Evolutionary conservation across 2,329 filamentous ascomycete species (phyloP), one percentile per base, ranked within the genome.

Genomic region (Aspergillus hortae): DNA sequence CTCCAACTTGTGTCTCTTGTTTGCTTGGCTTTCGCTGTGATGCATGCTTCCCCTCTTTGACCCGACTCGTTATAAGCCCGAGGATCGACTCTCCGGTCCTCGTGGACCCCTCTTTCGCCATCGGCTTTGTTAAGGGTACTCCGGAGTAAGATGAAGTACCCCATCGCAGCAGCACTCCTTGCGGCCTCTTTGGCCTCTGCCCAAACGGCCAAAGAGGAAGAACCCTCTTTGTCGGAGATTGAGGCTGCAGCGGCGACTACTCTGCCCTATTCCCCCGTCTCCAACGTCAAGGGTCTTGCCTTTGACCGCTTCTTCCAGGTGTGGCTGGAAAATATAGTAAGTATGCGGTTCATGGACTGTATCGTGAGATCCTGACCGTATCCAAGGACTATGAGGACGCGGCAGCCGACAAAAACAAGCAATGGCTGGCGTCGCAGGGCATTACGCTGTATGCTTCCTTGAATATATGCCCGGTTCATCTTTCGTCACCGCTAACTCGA

Each of bases 301-400:
- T 92, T 92, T 66, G 81, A 91, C 67, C 83, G 87, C 19, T 81
- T 89, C 56, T 83, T 83, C 49, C 80, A 85, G 53, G 84, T 92
- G 69, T 92, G 86, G 85, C 80, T 90, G 35, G 89, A 92, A 74
- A 92, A 92, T 66, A 88, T 86, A 40, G 80, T 70, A 53, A 51
- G 86, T 59, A n/a, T 10, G 14, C 12, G 14, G 9, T 15, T 41
- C 11, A 33, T 4, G 14, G 15, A 10, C 17, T 41, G n/a, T 44
- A 51, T 9, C 27, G 27, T 11, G 3, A 11, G 7, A 30, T 30
- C 3, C 1, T 79, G 77, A 55, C 10, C 68, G 56, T 51, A 63
- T 67, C 42, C 71, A 72, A 65, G 67, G 79, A 82, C 68, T 91
- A 82, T 61, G 78, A 82, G 52, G 81, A 86, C 65, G 82, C 87